Base-by-base conservation (phyloP, 768 basidiomycete species). In the Leccinum fibrillosum region DNA sequence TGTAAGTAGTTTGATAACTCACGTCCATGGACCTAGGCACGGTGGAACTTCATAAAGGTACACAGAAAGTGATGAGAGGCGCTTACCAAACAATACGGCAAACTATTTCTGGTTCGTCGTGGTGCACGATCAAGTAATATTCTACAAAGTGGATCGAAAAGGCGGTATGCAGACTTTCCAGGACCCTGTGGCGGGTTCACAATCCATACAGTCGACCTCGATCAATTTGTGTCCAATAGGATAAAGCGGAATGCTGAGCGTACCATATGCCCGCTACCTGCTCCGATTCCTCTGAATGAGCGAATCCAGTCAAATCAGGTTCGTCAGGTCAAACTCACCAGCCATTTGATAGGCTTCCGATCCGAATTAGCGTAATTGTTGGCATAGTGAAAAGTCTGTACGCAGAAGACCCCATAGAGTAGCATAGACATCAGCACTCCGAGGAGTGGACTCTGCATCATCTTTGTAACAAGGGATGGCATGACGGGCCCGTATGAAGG, bases 81-180 rank as follows among this genome's bases (percentile, higher is more conserved):
- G 25, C 61, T 49, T 21, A 66, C 64, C 64, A 65, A 1, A 65
- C 54, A n/a, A 39, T 51, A 25, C 53, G 48, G 6, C n/a, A 44
- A 25, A 59, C 49, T 10, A 42, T 32, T 4, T 11, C 5, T 0
- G 19, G 19, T 30, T 65, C 55, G 12, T 44, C 25, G 4, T 62
- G 65, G 45, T 66, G 55, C 15, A 55, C 28, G 12, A 65, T 66
- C 49, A 65, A 9, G 42, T 66, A 65, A 12, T 52, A 53, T 53
- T 65, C 55, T 4, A 66, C 1, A 7, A 57, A 35, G 26, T 65
- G 52, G 39, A 65, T 47, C 8, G 64, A 62, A n/a, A 65, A 53
- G 11, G 49, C 53, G 5, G 61, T 57, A 26, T 65, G 64, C 5
- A 50, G 25, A 3, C 47, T 65, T 48, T 65, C 64, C 17, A 65